Evolutionary conservation across 1,284 basidiomycete genomes (phyloP), one percentile per base, ranked within the genome.

Genomic region (Malassezia caprae): DNA sequence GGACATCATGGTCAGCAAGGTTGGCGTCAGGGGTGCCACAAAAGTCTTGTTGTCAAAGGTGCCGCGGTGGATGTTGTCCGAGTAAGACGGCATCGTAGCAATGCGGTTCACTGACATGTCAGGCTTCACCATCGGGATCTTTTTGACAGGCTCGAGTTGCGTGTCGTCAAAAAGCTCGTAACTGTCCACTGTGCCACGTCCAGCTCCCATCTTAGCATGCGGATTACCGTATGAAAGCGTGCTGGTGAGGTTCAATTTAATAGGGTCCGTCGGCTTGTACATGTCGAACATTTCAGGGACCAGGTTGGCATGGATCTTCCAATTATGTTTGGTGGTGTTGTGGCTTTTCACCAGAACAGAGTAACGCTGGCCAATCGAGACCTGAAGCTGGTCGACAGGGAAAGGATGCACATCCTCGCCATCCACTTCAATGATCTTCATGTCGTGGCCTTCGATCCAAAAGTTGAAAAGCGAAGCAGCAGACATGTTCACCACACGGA

Each of bases 321-420:
- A 96, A 78, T 96, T 94, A 21, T 80, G 54, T n/a, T 78, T 78
- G 0, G 87, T 85, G 65, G 89, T 86, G 75, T 91, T 90, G 52
- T 86, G 83, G 10, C 93, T 90, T 19, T 84, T 85, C 46, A 96
- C 87, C 44, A 96, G 82, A 47, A 96, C 78, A 0, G 88, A 90
- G 77, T 91, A 94, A n/a, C 91, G 83, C 75, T 96, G 91, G 0
- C 90, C 90, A 43, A 86, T 88, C 5, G 87, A 80, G 55, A 94
- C 60, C 39, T 82, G 80, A 48, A 96, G 66, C 30, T 84, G 73
- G 67, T 88, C 84, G 55, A 84, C 82, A 0, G 82, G 79, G 51
- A 78, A 84, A 58, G 84, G 83, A 67, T 86, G 79, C 2, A 84
- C 79, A 75, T 94, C 90, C 4, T 82, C 78, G 76, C 94, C 93